phyloP scores from a whole-genome alignment of 2,329 filamentous ascomycete species.

The Fusarium paranaense region DNA sequence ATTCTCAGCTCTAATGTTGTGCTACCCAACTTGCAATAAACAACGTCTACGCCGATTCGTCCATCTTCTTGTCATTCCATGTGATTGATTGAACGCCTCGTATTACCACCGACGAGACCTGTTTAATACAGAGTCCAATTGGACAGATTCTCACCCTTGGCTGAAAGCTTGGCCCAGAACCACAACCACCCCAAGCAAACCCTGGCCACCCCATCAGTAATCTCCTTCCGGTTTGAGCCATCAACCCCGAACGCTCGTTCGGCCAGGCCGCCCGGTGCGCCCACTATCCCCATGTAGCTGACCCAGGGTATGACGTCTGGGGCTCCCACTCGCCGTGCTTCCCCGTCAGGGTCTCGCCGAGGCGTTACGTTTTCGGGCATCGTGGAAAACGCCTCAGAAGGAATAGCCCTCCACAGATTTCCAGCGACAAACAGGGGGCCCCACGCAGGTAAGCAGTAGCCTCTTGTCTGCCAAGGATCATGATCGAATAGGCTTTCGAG shows the following conservation, averaged over 20 bases:
- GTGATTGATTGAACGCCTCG: not conserved
- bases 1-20: not conserved
- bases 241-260: constrained; percentile 38
- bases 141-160: not conserved
- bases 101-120: not conserved
- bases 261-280: constrained; percentile 32
- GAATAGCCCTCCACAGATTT: constrained; percentile 5
- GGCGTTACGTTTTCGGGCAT: constrained; percentile 11
- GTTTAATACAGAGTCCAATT: not conserved
- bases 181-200: not conserved
- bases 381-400: constrained; percentile 14
- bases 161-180: constrained; percentile 1
- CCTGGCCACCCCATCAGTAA: constrained; percentile 11
- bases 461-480: constrained; percentile 5
- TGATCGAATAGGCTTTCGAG: constrained; percentile 5
- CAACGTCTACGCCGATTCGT: not conserved
- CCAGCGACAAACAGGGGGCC: not conserved
- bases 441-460: constrained; percentile 4
- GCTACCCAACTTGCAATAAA: not conserved
- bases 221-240: constrained; percentile 35
- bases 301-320: constrained; percentile 20
- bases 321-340: not conserved
- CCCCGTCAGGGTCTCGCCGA: constrained; percentile 4
- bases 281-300: constrained; percentile 18
- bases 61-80: not conserved